Evolutionary conservation across 192 early-diverging fungal species (phyloP).

Genomic region (Geranomyces michiganensis): DNA sequence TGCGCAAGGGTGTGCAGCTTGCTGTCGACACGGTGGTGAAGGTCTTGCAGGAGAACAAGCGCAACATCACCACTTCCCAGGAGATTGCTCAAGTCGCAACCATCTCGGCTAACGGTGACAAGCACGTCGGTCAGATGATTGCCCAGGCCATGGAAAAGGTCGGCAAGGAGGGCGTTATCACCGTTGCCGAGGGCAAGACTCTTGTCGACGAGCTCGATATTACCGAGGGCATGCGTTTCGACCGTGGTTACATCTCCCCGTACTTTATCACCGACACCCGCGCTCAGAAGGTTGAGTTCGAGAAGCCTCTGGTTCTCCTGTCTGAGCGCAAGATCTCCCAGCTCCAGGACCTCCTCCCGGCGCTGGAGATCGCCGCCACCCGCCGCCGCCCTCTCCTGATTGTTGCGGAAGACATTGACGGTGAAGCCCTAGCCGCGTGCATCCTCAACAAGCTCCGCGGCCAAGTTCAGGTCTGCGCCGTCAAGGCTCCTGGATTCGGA

Average conservation of each 20-base stretch:
- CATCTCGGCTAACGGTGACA: slow-evolving; percentile 99
- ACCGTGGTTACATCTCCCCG: slow-evolving; percentile 98
- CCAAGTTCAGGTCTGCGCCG: slow-evolving; percentile 92
- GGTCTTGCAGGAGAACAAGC: slow-evolving; percentile 87
- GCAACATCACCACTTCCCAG: slow-evolving; percentile 90
- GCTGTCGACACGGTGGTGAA: slow-evolving; percentile 94
- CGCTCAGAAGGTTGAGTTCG: slow-evolving; percentile 98
- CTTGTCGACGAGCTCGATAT: slow-evolving; percentile 98
- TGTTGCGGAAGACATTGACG: slow-evolving; percentile 98
- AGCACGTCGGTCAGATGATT: slow-evolving; percentile 92
- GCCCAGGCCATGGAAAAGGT: slow-evolving; percentile 99
- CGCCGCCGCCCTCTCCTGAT: slow-evolving; percentile 96
- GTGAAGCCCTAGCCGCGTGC: slow-evolving; percentile 98
- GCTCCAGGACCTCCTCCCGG: slow-evolving; percentile 94
- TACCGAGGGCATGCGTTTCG: slow-evolving; percentile 99
- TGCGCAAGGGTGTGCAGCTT: slow-evolving; percentile 88
- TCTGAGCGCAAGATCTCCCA: slow-evolving; percentile 98
- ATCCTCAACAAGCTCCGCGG: slow-evolving; percentile 99
- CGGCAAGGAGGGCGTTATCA: slow-evolving; percentile 99
- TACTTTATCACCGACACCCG: slow-evolving; percentile 99
- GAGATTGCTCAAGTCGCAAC: slow-evolving; percentile 99
- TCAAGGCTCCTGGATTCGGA: slow-evolving; percentile 99
- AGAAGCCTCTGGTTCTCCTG: slow-evolving; percentile 98
- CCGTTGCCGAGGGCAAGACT: slow-evolving; percentile 99
- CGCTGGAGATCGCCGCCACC: slow-evolving; percentile 91